Percentiles rank a stretch among this genome's conserved stretches.
phyloP scores from a whole-genome alignment of 2,329 filamentous ascomycete species.

The Exophiala phaeomuriformis region DNA sequence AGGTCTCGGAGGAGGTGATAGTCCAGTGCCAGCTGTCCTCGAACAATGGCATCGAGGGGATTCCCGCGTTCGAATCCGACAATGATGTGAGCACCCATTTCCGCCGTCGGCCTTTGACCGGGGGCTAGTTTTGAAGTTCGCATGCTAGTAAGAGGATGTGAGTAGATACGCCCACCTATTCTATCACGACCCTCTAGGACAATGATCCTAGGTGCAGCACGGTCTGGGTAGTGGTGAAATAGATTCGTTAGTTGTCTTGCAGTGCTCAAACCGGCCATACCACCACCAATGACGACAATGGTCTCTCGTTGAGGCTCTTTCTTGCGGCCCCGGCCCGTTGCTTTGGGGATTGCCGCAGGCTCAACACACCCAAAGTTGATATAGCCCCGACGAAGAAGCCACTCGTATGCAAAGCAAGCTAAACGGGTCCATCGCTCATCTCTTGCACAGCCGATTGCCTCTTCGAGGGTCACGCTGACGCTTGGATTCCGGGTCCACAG shows the following conservation, averaged over 20 bases:
- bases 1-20: constrained; percentile 74
- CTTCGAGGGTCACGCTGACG: constrained; percentile 69
- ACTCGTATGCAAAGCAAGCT: constrained; percentile 82
- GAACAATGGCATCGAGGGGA: constrained; percentile 81
- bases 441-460: constrained; percentile 83
- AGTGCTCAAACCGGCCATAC: constrained; percentile 87
- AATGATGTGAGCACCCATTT: constrained; percentile 97
- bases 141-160: constrained; percentile 60
- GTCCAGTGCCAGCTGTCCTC: constrained; percentile 78
- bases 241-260: constrained; percentile 85
- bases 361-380: constrained; percentile 94
- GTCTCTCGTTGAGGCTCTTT: constrained; percentile 56
- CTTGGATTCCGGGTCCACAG: constrained; percentile 84
- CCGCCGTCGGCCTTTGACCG: constrained; percentile 66
- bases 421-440: constrained; percentile 83
- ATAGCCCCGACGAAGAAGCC: constrained; percentile 82
- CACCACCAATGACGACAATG: constrained; percentile 81
- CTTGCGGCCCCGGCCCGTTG: constrained; percentile 37
- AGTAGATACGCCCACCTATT: constrained; percentile 89
- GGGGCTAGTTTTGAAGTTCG: constrained; percentile 46
- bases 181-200: constrained; percentile 80
- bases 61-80: constrained; percentile 96
- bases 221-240: constrained; percentile 68
- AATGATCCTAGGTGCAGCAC: constrained; percentile 65
- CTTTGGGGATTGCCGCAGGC: constrained; percentile 46